A percentile compares a stretch with the other conserved stretches of the same genome.
These are phyloP conservation scores for Metahyphopichia silvanorum DNA, from an alignment of 805 yeast species.

Conservation along the genomic window DNA sequence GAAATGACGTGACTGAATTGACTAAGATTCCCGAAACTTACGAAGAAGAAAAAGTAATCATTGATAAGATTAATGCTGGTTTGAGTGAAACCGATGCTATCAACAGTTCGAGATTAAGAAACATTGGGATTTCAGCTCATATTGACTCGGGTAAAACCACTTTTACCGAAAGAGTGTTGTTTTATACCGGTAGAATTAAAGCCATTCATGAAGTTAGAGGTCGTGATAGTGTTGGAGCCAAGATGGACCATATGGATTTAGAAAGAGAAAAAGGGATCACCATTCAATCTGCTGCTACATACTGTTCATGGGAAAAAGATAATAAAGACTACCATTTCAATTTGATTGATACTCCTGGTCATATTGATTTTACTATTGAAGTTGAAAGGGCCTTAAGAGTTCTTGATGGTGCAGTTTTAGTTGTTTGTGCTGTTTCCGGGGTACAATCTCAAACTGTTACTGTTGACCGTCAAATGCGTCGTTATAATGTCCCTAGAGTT, in stretches of 20 bases:
- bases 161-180: constrained; percentile 94
- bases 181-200: constrained; percentile 94
- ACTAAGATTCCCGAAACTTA: constrained; percentile 40
- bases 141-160: constrained; percentile 98
- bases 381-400: constrained; percentile 99
- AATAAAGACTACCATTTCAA: constrained; percentile 76
- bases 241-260: constrained; percentile 98
- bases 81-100: constrained; percentile 51
- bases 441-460: constrained; percentile 98
- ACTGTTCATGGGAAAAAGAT: constrained; percentile 91
- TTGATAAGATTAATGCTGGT: constrained; percentile 53
- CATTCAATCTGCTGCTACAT: constrained; percentile 98
- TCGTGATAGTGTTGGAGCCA: constrained; percentile 96
- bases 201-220: constrained; percentile 98
- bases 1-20: constrained; percentile 4
- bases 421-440: constrained; percentile 97
- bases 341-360: constrained; percentile 98
- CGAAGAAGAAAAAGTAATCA: constrained; percentile 69
- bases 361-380: constrained; percentile 97
- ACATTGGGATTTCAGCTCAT: constrained; percentile 97
- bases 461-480: constrained; percentile 97
- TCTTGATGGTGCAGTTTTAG: constrained; percentile 95
- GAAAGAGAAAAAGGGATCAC: constrained; percentile 99
- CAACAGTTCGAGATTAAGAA: constrained; percentile 65
- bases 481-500: constrained; percentile 94